Conservation (phyloP, 192 early-diverging fungal species). For the Radiomyces spectabilis region DNA sequence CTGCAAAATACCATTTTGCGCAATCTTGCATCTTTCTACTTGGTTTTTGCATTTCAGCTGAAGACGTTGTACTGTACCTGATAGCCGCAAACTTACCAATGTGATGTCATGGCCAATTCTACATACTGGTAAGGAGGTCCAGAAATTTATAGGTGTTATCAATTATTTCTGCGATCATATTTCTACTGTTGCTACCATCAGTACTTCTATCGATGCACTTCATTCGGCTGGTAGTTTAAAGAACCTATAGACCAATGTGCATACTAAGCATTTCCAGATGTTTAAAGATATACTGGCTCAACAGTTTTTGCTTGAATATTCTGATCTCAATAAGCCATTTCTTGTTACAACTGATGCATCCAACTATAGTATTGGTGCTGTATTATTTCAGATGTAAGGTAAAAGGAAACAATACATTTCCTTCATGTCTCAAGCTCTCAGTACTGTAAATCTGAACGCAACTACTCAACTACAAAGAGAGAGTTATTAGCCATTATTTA, state of each 20-base stretch:
- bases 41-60: background rate
- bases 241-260: background rate
- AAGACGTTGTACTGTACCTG: conserved; percentile 8
- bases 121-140: conserved; percentile 15
- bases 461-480: no score
- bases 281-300: background rate
- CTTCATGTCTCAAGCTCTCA: no score
- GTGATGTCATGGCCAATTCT: conserved; percentile 4
- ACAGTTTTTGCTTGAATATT: no score
- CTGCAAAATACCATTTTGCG: conserved; percentile 14
- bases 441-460: no score
- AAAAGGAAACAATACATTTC: conserved; percentile 3
- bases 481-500: no score
- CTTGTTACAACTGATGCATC: no score
- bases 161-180: conserved; percentile 18
- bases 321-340: no score
- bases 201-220: background rate
- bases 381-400: no score
- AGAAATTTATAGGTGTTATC: conserved; percentile 9
- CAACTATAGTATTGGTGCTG: no score
- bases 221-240: conserved; percentile 9
- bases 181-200: no score
- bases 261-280: background rate
- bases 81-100: conserved; percentile 9
- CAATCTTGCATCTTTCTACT: conserved; percentile 5